A percentile compares a stretch with the other conserved stretches of the same genome.
phyloP scores from a whole-genome alignment of 73 alveolate genomes.

The Paramecium caudatum region DNA sequence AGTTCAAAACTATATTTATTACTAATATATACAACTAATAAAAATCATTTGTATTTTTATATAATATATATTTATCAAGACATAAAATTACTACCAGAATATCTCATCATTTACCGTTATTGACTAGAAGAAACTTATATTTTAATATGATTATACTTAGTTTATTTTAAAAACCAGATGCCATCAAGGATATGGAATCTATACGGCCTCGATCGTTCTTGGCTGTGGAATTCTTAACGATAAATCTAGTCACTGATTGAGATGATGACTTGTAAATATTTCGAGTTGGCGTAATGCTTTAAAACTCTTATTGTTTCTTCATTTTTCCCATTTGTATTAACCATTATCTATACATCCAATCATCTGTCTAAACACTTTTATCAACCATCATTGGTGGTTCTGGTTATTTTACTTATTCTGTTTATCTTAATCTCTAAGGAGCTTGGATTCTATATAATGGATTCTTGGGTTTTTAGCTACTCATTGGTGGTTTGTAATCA shows the following conservation, averaged over 20 bases:
- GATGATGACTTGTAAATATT: slow-evolving; percentile 63
- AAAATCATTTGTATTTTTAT: too few species aligned
- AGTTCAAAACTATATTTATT: too few species aligned
- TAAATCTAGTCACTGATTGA: slow-evolving; percentile 57
- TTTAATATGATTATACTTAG: neutral
- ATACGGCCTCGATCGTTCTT: slow-evolving; percentile 51
- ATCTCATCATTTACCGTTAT: slow-evolving; percentile 55
- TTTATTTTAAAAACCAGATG: slow-evolving; percentile 47
- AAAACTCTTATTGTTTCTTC: slow-evolving; percentile 43
- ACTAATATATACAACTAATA: too few species aligned
- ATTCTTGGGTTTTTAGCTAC: slow-evolving; percentile 48
- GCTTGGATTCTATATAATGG: slow-evolving; percentile 46
- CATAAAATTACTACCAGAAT: slow-evolving; percentile 55
- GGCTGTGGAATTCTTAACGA: slow-evolving; percentile 22
- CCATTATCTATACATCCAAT: slow-evolving; percentile 69
- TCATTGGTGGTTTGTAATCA: slow-evolving; percentile 49
- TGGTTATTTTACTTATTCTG: neutral
- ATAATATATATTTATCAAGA: too few species aligned
- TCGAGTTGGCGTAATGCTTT: slow-evolving; percentile 16
- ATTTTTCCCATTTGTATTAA: slow-evolving; percentile 33
- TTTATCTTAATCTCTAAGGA: slow-evolving; percentile 23
- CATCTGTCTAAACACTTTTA: slow-evolving; percentile 50
- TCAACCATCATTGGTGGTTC: slow-evolving; percentile 59
- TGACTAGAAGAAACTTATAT: slow-evolving; percentile 63
- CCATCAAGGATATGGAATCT: slow-evolving; percentile 46